Conservation (phyloP, 2,329 filamentous ascomycete genomes). For the Dryadomyces quercivorus region DNA sequence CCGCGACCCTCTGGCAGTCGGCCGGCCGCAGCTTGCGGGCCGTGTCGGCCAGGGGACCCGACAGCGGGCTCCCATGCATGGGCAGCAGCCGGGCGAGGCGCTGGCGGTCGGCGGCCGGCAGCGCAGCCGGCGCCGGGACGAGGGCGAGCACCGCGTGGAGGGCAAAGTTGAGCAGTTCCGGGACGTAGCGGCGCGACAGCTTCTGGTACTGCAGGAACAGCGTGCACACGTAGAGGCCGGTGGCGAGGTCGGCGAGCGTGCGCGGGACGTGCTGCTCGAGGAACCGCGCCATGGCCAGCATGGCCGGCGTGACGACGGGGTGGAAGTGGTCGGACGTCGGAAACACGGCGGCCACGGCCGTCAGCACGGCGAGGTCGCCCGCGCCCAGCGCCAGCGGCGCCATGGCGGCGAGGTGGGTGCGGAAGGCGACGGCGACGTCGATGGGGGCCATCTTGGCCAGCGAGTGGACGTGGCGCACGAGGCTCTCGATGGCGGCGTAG, state of each 20-base stretch:
- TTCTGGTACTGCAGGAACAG: slow-evolving; percentile 73
- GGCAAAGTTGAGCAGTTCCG: slow-evolving; percentile 74
- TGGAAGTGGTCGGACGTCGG: slow-evolving; percentile 97
- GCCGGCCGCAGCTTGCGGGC: slow-evolving; percentile 7
- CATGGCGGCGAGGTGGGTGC: slow-evolving; percentile 54
- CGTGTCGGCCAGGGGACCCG: slow-evolving; percentile 41
- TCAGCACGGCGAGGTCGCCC: slow-evolving; percentile 73
- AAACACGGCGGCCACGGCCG: slow-evolving; percentile 73
- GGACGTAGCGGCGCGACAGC: slow-evolving; percentile 75
- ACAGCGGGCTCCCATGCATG: slow-evolving; percentile 20
- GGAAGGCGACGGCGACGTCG: slow-evolving; percentile 66
- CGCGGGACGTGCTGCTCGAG: slow-evolving; percentile 65
- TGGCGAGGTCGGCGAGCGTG: slow-evolving; percentile 52
- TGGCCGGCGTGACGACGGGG: slow-evolving; percentile 81
- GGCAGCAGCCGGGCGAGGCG: slow-evolving; percentile 22
- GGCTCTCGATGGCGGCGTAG: slow-evolving; percentile 39
- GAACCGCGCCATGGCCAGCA: slow-evolving; percentile 72
- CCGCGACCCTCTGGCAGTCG: slow-evolving; percentile 19
- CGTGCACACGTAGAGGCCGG: slow-evolving; percentile 67
- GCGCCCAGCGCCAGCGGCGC: slow-evolving; percentile 29
- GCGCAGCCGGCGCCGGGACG: slow-evolving; percentile 40
- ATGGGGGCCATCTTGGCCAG: slow-evolving; percentile 75
- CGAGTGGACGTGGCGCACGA: slow-evolving; percentile 86
- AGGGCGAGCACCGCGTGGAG: slow-evolving; percentile 61
- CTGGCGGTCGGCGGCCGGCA: slow-evolving; percentile 18